Base-by-base conservation (phyloP, 345 rosid species). In the Acer saccharum region DNA sequence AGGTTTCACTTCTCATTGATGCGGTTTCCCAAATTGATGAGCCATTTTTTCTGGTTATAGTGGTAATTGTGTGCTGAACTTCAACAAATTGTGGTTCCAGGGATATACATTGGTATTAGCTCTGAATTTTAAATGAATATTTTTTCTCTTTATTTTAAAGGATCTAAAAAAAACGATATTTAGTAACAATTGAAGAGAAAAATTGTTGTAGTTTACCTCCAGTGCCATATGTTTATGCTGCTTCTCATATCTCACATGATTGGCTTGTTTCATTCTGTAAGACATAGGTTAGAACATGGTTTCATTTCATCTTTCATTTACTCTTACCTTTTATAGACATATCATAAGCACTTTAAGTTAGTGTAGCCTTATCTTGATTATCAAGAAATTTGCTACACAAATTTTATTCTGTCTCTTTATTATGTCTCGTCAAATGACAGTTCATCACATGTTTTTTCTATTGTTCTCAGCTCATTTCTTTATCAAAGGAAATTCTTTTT, bases 61-160 rank as follows among this genome's bases (percentile, higher is more conserved):
- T 92, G 97, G 98, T 96, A 96, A 94, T 91, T 89, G 94, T 88
- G 98, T 89, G 97, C 97, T 92, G 95, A 96, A 90, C 93, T 90
- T 86, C 99, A 80, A 89, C 92, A 89, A 92, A 90, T 88, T 96
- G 92, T 94, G 97, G 97, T 92, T 90, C 97, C 93, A 85, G 89
- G 97, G 85, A 90, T 90, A 86, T 96, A 79, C 88, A 85, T 91
- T 88, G 97, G 93, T 94, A 94, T 92, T 91, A 88, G 94, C 98
- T 91, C 97, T 87, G 73, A 85, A 88, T 91, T 93, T 90, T 85
- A 83, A 78, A 81, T 68, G 77, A 87, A 74, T 76, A 65, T 52
- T 66, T 50, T 74, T 77, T 73, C 78, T 71, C 25, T 85, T 86
- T 81, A 68, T 76, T 76, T 80, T 75, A 78, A 79, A 79, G 69